Evolutionary conservation across 768 basidiomycete genomes (phyloP).

Genomic region (Boletus vinaceobasis): DNA sequence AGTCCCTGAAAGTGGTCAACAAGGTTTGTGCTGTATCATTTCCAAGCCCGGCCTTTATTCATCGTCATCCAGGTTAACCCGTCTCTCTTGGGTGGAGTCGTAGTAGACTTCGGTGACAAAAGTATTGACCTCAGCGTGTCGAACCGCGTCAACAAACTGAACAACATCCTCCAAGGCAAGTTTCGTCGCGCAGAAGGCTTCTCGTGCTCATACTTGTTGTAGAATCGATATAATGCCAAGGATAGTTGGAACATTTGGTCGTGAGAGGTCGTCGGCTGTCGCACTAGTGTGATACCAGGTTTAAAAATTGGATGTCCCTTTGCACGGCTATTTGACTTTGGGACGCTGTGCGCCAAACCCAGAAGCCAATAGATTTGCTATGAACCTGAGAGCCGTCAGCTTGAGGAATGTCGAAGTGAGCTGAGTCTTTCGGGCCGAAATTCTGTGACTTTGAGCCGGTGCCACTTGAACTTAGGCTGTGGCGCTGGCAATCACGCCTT

Average conservation of each 20-base stretch:
- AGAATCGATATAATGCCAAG: conserved; percentile 25
- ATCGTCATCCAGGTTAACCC: conserved; percentile 72
- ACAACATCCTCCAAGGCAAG: conserved; percentile 81
- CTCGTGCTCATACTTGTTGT: conserved; percentile 11
- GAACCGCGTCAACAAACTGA: conserved; percentile 92
- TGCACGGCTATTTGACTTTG: not conserved
- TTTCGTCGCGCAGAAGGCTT: conserved; percentile 7
- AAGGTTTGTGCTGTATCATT: conserved; percentile 54
- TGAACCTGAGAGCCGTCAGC: not conserved
- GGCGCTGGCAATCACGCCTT: not conserved
- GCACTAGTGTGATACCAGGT: conserved; percentile 2
- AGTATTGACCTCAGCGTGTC: conserved; percentile 94
- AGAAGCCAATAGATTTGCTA: not conserved
- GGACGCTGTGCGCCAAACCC: not conserved
- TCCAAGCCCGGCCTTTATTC: not conserved
- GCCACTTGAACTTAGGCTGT: no score
- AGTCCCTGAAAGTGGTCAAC: conserved; percentile 86
- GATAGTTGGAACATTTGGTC: not conserved
- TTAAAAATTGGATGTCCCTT: conserved; percentile 8
- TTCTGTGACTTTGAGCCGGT: not conserved
- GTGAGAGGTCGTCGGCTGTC: not conserved
- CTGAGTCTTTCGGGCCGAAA: not conserved
- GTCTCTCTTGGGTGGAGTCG: conserved; percentile 83
- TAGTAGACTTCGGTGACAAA: conserved; percentile 98
- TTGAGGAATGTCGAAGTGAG: not conserved